Evolutionary conservation across 2,329 filamentous ascomycete species (phyloP), one percentile per base, ranked within the genome.

Genomic region (Exophiala aquamarina): DNA sequence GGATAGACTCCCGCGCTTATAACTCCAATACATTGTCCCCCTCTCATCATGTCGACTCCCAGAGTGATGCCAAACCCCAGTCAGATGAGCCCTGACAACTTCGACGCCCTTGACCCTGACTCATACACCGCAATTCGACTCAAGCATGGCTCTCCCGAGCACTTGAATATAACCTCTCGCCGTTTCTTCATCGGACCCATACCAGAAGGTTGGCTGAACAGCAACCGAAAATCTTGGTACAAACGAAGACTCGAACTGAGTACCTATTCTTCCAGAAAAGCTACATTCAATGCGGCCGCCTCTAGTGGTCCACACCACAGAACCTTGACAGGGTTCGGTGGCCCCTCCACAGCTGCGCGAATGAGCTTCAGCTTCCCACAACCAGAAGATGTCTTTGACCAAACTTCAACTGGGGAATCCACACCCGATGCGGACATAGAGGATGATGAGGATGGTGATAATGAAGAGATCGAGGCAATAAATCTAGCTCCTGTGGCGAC

Each of bases 101-200:
- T 48, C 42, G n/a, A 64, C 48, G 66, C 64, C 26, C 59, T 79
- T 48, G 67, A 71, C 49, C 64, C 69, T 15, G 71, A 73, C 20
- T 79, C 76, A 7, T 78, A 78, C 60, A 81, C 78, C 4, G 71
- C 73, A 2, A 72, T 75, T 55, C 73, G 74, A 57, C 62, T 82
- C 63, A 75, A 79, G 68, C 78, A 85, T 72, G 77, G 79, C 39
- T 80, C 77, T 34, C 73, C 79, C 18, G 73, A 79, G 49, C 82
- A 85, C 59, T 66, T 85, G 32, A 75, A 84, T 64, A 67, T 81
- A 56, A 84, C 82, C 5, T 79, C 74, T 41, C 73, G 77, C 44
- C 77, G 82, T 44, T 78, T 77, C 65, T 85, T 85, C 65, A 81
- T 85, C 49, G 82, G 82, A 1, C 82, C 82, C 28, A 80, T 84